Evolutionary conservation across 768 basidiomycete species (phyloP), one percentile per base, ranked within the genome.

Genomic region (Holtermanniella nyarrowii): DNA sequence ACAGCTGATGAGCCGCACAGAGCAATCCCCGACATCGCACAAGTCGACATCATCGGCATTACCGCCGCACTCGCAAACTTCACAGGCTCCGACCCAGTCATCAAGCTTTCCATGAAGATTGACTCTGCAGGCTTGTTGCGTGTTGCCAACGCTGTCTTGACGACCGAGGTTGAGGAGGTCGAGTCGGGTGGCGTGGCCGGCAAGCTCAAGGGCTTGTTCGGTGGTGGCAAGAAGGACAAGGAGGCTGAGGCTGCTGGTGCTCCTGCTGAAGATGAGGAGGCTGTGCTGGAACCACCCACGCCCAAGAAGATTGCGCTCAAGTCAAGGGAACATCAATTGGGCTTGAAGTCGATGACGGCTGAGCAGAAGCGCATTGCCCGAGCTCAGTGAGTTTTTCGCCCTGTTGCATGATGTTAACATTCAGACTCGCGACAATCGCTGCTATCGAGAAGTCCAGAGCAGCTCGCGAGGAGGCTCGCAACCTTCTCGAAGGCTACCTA

Each of bases 401-500:
- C n/a, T n/a, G n/a, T n/a, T n/a, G n/a, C n/a, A n/a, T n/a, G n/a
- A n/a, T n/a, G n/a, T 37, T 37, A 16, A 37, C 31, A 16, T 16
- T 37, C 55, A 95, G 91, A 67, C 76, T 99, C 11, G 80, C 83
- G 12, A 80, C 82, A 10, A 76, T 93, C 53, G 86, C 93, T 59
- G 69, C 75, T 5, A 82, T 84, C 49, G 91, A 97, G 73, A 74
- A 77, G 1, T 78, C 82, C 16, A 88, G 87, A 69, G 77, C 76
- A 26, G 80, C 81, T 48, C 82, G 82, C 26, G 91, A 91, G 62
- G 95, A 97, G 69, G 88, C 88, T 2, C 78, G 84, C 25, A 99
- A 99, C 72, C 77, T 79, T 22, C 80, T 99, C 47, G 95, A 99
- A 71, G 81, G 84, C 26, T 95, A 95, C 66, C 72, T 97, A n/a